Evolutionary conservation across 2,329 filamentous ascomycete genomes (phyloP).

Genomic region (Blastomyces parvus): DNA sequence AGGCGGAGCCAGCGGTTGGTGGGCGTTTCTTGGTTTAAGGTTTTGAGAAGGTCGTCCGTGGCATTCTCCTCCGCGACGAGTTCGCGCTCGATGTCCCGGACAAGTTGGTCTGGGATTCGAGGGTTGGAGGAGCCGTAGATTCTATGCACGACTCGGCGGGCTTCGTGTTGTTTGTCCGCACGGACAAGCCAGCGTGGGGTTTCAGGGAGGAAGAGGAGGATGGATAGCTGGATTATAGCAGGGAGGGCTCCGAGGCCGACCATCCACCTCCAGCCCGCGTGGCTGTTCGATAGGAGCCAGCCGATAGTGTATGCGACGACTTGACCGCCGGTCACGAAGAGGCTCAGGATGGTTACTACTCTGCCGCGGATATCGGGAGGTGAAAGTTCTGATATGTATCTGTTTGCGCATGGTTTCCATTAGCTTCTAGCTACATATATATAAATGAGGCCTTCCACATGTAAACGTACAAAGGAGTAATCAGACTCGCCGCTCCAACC

Average conservation of each 20-base stretch:
- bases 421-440: background rate
- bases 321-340: constrained; percentile 82
- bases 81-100: constrained; percentile 64
- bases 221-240: constrained; percentile 57
- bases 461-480: constrained; percentile 56
- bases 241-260: constrained; percentile 76
- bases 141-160: constrained; percentile 54
- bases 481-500: constrained; percentile 53
- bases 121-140: constrained; percentile 49
- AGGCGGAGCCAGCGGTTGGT: background rate
- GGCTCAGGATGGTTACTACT: constrained; percentile 68
- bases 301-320: constrained; percentile 80
- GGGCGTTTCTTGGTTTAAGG: background rate
- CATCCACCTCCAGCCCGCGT: constrained; percentile 77
- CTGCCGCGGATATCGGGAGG: constrained; percentile 67
- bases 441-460: background rate
- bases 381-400: constrained; percentile 76
- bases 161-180: constrained; percentile 52
- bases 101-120: constrained; percentile 47
- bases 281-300: constrained; percentile 57
- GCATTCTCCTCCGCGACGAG: constrained; percentile 57
- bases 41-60: constrained; percentile 16
- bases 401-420: constrained; percentile 14
- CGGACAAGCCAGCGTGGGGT: constrained; percentile 81
- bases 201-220: constrained; percentile 70